Conservation (phyloP, 2,329 filamentous ascomycete genomes). For the Aspergillus flavus region DNA sequence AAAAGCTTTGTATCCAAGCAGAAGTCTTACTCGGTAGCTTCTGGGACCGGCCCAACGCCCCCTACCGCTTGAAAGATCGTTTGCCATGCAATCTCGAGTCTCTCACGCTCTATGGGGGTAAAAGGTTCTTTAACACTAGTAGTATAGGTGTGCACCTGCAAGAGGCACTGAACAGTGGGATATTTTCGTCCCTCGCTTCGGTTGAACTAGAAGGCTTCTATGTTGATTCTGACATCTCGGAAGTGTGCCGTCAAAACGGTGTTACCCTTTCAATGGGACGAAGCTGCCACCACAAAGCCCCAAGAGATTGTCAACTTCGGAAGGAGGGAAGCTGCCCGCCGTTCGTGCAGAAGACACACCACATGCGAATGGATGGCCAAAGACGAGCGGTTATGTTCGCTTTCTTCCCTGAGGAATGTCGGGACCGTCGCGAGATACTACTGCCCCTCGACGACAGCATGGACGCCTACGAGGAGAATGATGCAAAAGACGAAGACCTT, state of each 20-base stretch:
- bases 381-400: neutral
- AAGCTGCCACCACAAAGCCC: neutral
- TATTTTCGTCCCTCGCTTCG: neutral
- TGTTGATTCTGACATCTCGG: neutral
- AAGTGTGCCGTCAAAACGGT: neutral
- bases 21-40: neutral
- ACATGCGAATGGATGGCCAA: neutral
- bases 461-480: neutral
- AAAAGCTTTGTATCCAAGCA: neutral
- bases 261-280: neutral
- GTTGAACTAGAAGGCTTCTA: neutral
- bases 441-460: neutral
- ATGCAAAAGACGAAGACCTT: neutral
- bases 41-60: neutral
- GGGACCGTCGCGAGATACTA: neutral
- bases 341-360: neutral
- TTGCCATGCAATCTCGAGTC: neutral
- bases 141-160: neutral
- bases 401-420: neutral
- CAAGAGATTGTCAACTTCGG: neutral
- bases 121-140: neutral
- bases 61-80: neutral
- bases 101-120: neutral
- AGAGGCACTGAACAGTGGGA: neutral
- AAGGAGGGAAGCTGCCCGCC: neutral